These are phyloP conservation scores for Solanum boliviense DNA, from an alignment of 257 asterid species.

Conservation along the genomic window DNA sequence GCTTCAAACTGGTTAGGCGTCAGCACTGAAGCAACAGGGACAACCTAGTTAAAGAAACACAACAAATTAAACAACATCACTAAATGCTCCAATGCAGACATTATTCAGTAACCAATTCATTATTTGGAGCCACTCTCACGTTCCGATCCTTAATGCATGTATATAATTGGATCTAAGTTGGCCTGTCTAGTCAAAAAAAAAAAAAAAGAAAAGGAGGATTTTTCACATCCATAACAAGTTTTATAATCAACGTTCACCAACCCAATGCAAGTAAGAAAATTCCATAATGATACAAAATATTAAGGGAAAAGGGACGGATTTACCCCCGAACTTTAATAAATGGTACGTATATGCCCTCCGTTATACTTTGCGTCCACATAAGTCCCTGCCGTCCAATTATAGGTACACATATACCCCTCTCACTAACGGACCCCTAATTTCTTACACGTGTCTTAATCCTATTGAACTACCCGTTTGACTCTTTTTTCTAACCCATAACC, in stretches of 20 bases:
- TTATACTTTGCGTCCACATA: no score
- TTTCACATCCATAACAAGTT: neutral
- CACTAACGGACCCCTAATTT: no score
- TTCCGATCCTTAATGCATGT: neutral
- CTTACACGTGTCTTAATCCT: no score
- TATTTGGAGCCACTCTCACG: neutral
- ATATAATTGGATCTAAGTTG: neutral
- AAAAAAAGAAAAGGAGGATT: neutral
- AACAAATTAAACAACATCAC: neutral
- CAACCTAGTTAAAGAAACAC: constrained; percentile 47
- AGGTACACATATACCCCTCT: no score
- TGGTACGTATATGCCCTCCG: no score
- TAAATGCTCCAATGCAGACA: neutral
- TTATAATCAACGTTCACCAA: neutral
- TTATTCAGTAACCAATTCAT: neutral
- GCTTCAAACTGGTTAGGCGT: constrained; percentile 99
- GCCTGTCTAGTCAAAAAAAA: neutral
- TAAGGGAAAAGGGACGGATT: no score
- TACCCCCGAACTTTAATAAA: no score
- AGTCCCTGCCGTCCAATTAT: no score
- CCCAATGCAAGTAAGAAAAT: neutral
- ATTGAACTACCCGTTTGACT: no score
- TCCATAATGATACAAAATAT: neutral
- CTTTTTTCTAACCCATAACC: no score
- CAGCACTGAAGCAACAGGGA: constrained; percentile 94